Evolutionary conservation across 1,284 basidiomycete species (phyloP).

Genomic region (Coniophora puteana): DNA sequence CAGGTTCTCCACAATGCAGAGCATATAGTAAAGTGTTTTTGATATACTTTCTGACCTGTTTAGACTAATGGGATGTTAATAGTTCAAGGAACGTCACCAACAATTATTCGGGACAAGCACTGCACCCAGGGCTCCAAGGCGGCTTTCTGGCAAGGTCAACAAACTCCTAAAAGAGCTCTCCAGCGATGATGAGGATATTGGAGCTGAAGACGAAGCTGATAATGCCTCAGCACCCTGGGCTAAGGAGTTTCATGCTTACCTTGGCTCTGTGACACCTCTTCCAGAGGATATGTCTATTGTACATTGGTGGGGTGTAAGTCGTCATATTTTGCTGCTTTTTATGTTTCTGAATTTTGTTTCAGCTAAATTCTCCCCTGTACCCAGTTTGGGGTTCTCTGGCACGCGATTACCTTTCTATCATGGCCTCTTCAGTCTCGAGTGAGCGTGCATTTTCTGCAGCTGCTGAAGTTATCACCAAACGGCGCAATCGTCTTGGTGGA

Average conservation of each 20-base stretch:
- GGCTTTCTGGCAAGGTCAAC: background rate
- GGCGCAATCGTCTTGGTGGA: slow-evolving; percentile 30
- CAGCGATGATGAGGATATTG: slow-evolving; percentile 3
- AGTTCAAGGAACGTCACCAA: slow-evolving; percentile 9
- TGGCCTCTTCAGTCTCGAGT: slow-evolving; percentile 35
- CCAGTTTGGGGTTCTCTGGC: slow-evolving; percentile 32
- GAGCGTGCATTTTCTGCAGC: slow-evolving; percentile 28
- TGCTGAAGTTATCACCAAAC: slow-evolving; percentile 35
- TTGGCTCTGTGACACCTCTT: slow-evolving; percentile 17
- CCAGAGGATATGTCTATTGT: slow-evolving; percentile 20
- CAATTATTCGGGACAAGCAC: slow-evolving; percentile 5
- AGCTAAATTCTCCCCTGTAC: slow-evolving; percentile 21
- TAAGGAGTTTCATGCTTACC: slow-evolving; percentile 21
- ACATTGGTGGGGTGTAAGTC: slow-evolving; percentile 30
- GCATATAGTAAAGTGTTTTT: slow-evolving; percentile 10
- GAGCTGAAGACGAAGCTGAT: background rate
- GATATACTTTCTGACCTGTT: background rate
- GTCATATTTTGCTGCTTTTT: slow-evolving; percentile 2
- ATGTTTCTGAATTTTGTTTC: slow-evolving; percentile 2
- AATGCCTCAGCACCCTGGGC: slow-evolving; percentile 13
- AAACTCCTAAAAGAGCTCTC: slow-evolving; percentile 2
- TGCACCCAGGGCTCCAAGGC: background rate
- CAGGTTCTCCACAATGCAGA: slow-evolving; percentile 6
- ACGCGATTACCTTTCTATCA: slow-evolving; percentile 32
- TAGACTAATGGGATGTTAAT: slow-evolving; percentile 1